These are phyloP conservation scores for Daphne laureola DNA, from an alignment of 441 rosid species.

Conservation along the genomic window DNA sequence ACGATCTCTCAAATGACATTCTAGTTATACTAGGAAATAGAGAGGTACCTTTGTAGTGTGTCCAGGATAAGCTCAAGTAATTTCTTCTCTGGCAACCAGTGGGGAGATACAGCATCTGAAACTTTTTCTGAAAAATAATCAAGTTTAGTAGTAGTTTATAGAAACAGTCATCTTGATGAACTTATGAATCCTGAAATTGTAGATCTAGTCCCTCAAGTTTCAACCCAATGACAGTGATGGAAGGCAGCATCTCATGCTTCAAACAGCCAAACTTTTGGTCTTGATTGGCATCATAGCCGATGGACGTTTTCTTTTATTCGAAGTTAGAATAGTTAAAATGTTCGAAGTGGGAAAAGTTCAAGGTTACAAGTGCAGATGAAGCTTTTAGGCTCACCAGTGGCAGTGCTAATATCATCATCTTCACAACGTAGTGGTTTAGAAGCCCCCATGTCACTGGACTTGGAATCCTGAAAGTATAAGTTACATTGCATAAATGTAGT, in stretches of 20 bases:
- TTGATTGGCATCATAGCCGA: constrained; percentile 7
- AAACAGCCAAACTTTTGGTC: constrained; percentile 1
- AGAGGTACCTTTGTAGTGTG: constrained; percentile 40
- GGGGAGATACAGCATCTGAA: constrained; percentile 9
- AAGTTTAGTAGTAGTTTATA: constrained; percentile 11
- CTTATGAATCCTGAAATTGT: constrained; percentile 5
- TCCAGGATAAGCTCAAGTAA: constrained; percentile 35
- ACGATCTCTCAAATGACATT: neutral
- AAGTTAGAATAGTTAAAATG: too few species aligned
- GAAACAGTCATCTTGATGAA: neutral
- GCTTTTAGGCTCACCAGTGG: constrained; percentile 21
- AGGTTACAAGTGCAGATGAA: constrained; percentile 6
- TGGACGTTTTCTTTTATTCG: constrained; percentile 11
- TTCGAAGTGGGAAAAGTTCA: neutral
- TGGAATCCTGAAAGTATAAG: constrained; percentile 18
- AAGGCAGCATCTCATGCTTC: constrained; percentile 20
- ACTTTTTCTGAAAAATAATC: constrained; percentile 24
- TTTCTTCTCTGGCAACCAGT: constrained; percentile 33
- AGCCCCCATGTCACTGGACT: constrained; percentile 18
- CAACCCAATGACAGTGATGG: constrained; percentile 8
- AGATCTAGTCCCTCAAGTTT: constrained; percentile 8
- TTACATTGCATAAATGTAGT: constrained; percentile 8
- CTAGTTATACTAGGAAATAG: neutral
- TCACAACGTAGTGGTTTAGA: constrained; percentile 13
- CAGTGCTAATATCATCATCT: constrained; percentile 16